Conservation (phyloP, 768 basidiomycete species). For the Hygrocybe coccinea region DNA sequence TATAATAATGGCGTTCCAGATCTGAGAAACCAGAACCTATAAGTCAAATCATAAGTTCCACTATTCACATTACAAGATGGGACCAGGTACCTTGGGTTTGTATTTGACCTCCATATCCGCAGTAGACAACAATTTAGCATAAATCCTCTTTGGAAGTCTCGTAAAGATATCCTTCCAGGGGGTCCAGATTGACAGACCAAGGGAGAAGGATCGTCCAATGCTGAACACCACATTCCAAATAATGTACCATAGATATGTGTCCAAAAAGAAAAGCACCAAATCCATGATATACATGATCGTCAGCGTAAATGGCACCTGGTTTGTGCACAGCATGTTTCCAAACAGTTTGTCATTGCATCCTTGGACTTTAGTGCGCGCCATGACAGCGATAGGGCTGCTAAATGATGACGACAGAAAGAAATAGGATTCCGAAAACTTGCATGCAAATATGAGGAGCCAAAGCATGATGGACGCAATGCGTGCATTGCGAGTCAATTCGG, state of each 20-base stretch:
- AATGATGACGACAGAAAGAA: slow-evolving; percentile 99
- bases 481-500: slow-evolving; percentile 61
- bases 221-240: slow-evolving; percentile 97
- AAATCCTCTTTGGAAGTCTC: slow-evolving; percentile 93
- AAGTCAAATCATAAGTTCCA: slow-evolving; percentile 3
- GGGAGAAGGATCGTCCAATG: slow-evolving; percentile 81
- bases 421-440: slow-evolving; percentile 96
- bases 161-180: slow-evolving; percentile 99
- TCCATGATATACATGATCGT: slow-evolving; percentile 99
- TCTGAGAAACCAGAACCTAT: slow-evolving; percentile 90
- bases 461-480: slow-evolving; percentile 80
- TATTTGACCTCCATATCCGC: slow-evolving; percentile 99
- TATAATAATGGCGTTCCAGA: slow-evolving; percentile 99
- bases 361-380: slow-evolving; percentile 93
- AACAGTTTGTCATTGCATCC: slow-evolving; percentile 83
- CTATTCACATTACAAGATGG: background rate
- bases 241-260: slow-evolving; percentile 99
- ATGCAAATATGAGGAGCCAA: slow-evolving; percentile 92
- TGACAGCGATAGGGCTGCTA: slow-evolving; percentile 90
- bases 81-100: slow-evolving; percentile 78
- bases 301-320: slow-evolving; percentile 91
- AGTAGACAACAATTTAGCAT: slow-evolving; percentile 93
- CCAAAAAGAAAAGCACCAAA: slow-evolving; percentile 94
- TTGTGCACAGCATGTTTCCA: slow-evolving; percentile 74
- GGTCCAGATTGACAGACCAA: slow-evolving; percentile 98